Conservation (phyloP, 306 rosid species). For the Albizia julibrissin region DNA sequence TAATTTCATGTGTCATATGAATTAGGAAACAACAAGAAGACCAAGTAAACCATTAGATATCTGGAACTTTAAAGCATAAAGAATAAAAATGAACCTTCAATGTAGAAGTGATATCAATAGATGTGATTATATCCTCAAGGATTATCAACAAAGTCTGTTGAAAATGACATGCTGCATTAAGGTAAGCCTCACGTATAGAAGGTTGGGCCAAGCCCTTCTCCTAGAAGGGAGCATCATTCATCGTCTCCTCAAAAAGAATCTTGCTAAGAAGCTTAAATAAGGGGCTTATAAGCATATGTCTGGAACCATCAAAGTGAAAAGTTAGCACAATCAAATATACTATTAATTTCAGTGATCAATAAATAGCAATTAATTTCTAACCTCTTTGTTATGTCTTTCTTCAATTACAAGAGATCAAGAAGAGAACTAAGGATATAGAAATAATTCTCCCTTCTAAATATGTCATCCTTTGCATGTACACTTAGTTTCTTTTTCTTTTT, state of each 20-base stretch:
- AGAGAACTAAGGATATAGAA: slow-evolving; percentile 63
- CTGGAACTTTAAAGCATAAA: neutral
- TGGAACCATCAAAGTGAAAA: slow-evolving; percentile 42
- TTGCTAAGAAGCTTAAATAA: slow-evolving; percentile 66
- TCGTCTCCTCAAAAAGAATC: slow-evolving; percentile 60
- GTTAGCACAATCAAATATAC: slow-evolving; percentile 28
- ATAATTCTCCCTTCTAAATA: slow-evolving; percentile 47
- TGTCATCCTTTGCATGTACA: slow-evolving; percentile 39
- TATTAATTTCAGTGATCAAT: neutral
- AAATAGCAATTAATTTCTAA: slow-evolving; percentile 13
- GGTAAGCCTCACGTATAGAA: slow-evolving; percentile 38
- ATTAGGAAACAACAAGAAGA: slow-evolving; percentile 18
- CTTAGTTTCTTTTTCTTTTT: slow-evolving; percentile 66
- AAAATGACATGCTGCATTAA: slow-evolving; percentile 44
- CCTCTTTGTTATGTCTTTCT: slow-evolving; percentile 72
- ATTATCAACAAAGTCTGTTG: slow-evolving; percentile 79
- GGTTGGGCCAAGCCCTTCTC: slow-evolving; percentile 37
- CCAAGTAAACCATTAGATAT: neutral
- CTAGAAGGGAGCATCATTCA: slow-evolving; percentile 35
- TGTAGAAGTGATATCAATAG: slow-evolving; percentile 39
- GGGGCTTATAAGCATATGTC: slow-evolving; percentile 68
- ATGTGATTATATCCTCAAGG: slow-evolving; percentile 70
- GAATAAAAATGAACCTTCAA: slow-evolving; percentile 42
- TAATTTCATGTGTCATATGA: slow-evolving; percentile 40
- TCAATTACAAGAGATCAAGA: slow-evolving; percentile 77